These are phyloP conservation scores for Penicillium sp. DNA, from an alignment of 2,329 filamentous ascomycete species.

Conservation along the genomic window DNA sequence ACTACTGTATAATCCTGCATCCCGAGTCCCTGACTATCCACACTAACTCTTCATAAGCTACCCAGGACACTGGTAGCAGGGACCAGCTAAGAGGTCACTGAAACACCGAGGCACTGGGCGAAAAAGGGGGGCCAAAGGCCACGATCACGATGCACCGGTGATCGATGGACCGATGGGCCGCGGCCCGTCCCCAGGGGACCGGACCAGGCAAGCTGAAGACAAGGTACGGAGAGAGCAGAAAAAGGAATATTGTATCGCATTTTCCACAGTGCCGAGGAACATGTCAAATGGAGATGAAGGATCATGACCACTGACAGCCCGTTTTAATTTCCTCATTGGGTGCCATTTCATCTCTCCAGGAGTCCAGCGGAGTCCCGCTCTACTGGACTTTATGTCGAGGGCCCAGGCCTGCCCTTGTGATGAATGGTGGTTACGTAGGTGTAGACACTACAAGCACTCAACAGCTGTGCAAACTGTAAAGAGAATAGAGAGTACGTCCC, in stretches of 20 bases:
- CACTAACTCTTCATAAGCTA: not conserved
- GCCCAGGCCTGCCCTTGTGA: not conserved
- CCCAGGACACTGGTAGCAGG: slow-evolving; percentile 15
- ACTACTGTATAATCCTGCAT: not conserved
- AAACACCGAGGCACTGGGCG: slow-evolving; percentile 14
- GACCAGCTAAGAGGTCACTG: slow-evolving; percentile 3
- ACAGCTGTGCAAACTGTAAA: too few relatives aligned
- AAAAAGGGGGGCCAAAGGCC: slow-evolving; percentile 1
- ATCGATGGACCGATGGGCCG: slow-evolving; percentile 9
- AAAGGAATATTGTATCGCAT: not conserved
- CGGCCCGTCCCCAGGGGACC: slow-evolving; percentile 13
- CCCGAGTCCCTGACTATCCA: not conserved
- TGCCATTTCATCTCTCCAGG: not conserved
- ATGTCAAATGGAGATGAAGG: slow-evolving; percentile 13
- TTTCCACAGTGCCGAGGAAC: slow-evolving; percentile 6
- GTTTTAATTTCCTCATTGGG: slow-evolving; percentile 2
- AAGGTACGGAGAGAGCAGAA: not conserved
- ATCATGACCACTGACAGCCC: not conserved
- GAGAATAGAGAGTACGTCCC: not conserved
- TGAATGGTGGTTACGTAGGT: not conserved
- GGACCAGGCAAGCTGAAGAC: not conserved
- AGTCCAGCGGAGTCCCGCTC: too few relatives aligned
- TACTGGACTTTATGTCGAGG: not conserved
- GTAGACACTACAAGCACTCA: not conserved
- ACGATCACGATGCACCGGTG: slow-evolving; percentile 10